These are phyloP conservation scores for Trametes sp. DNA, from an alignment of 1,284 basidiomycete genomes.

Conservation along the genomic window DNA sequence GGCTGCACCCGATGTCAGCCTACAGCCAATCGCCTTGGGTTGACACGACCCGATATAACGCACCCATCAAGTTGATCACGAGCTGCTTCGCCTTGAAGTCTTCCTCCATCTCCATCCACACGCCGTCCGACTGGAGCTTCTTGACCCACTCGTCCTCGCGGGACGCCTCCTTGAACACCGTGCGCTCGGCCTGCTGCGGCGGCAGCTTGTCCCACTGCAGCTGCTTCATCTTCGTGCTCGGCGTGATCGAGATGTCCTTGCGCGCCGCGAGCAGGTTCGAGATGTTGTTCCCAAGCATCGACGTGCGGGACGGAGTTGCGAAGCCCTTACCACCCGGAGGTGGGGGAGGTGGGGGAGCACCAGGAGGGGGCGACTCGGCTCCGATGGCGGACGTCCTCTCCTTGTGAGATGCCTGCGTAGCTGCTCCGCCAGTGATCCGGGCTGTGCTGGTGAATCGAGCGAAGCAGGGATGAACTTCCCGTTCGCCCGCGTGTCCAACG, in stretches of 20 bases:
- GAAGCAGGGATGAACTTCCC: conserved; percentile 15
- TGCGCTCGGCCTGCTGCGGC: conserved; percentile 83
- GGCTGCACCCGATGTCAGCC: conserved; percentile 48
- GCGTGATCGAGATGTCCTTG: conserved; percentile 88
- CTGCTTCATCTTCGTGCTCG: conserved; percentile 95
- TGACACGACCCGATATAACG: conserved; percentile 26
- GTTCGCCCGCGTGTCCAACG: conserved; percentile 17
- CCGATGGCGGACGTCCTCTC: conserved; percentile 48
- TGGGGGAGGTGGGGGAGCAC: conserved; percentile 46
- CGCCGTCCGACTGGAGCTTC: conserved; percentile 83
- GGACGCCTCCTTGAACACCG: conserved; percentile 81
- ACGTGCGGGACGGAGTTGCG: conserved; percentile 56
- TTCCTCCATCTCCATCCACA: conserved; percentile 97
- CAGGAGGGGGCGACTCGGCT: conserved; percentile 47
- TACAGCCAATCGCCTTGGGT: conserved; percentile 24
- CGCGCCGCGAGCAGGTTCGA: conserved; percentile 65
- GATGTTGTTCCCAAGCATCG: conserved; percentile 66
- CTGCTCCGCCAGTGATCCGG: conserved; percentile 65
- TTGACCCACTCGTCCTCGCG: conserved; percentile 81
- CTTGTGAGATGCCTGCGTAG: conserved; percentile 61
- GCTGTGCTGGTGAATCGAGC: conserved; percentile 41
- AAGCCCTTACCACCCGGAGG: conserved; percentile 43
- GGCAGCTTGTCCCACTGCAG: conserved; percentile 98
- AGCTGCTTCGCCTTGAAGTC: conserved; percentile 98
- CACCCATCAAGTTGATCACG: conserved; percentile 84